Evolutionary conservation across 2,329 filamentous ascomycete species (phyloP).

Genomic region (Ceratocystiopsis sp.): DNA sequence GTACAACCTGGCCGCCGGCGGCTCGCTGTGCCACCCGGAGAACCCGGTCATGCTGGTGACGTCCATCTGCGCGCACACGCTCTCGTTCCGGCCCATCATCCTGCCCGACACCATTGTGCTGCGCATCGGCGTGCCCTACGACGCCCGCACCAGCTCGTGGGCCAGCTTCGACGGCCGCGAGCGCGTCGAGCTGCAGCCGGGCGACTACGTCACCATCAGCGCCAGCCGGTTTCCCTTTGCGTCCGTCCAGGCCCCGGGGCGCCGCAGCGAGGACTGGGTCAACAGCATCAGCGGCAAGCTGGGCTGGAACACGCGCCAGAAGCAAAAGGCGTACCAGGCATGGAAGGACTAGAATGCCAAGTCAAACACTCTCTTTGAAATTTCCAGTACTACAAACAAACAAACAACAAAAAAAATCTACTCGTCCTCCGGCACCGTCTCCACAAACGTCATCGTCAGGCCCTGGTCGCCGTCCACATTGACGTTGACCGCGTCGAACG

Average conservation of each 20-base stretch:
- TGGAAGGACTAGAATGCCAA: constrained; percentile 20
- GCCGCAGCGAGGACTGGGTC: constrained; percentile 62
- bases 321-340: constrained; percentile 46
- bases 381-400: neutral
- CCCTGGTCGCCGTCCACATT: constrained; percentile 26
- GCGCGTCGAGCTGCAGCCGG: constrained; percentile 59
- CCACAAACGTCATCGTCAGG: constrained; percentile 30
- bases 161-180: constrained; percentile 95
- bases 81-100: constrained; percentile 93
- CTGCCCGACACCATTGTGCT: constrained; percentile 91
- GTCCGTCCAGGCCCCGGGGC: constrained; percentile 51
- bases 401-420: constrained; percentile 2
- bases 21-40: constrained; percentile 85
- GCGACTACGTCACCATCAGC: constrained; percentile 73
- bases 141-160: constrained; percentile 79
- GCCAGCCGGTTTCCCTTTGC: constrained; percentile 64
- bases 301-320: constrained; percentile 66
- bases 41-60: constrained; percentile 93
- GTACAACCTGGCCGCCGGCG: constrained; percentile 91
- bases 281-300: constrained; percentile 65
- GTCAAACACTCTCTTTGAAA: too few species aligned
- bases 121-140: constrained; percentile 84
- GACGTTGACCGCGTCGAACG: constrained; percentile 26
- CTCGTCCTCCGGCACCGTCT: constrained; percentile 16
- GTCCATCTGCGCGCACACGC: constrained; percentile 83